Percentiles rank a stretch among this genome's conserved stretches.
Conservation (phyloP, 805 yeast species). For the Clavispora santaluciae region DNA sequence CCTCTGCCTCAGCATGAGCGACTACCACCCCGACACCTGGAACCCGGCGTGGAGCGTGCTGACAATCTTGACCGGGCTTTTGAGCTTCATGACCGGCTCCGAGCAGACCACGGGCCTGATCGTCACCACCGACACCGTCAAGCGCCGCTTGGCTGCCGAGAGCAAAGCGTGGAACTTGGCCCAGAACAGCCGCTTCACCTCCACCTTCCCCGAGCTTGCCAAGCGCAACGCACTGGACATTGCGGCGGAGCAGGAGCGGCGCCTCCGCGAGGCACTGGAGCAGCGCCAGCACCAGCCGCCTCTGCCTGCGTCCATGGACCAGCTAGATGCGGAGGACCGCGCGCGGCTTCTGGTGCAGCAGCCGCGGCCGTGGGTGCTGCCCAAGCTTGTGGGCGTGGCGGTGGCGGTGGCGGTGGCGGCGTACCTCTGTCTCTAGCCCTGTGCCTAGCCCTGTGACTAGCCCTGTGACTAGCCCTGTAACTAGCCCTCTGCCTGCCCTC, state of each 20-base stretch:
- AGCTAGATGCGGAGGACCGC: conserved; percentile 65
- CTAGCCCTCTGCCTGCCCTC: no score
- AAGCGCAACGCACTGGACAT: conserved; percentile 37
- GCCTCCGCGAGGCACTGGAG: conserved; percentile 8
- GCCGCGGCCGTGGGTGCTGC: conserved; percentile 7
- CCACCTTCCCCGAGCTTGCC: conserved; percentile 67
- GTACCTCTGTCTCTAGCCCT: conserved; percentile 11
- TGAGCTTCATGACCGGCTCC: conserved; percentile 88
- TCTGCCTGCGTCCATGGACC: conserved; percentile 28
- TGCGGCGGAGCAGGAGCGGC: conserved; percentile 15
- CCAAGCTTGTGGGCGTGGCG: conserved; percentile 26
- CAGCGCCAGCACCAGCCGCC: conserved; percentile 4
- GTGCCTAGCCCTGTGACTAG: no score
- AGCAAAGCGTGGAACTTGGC: conserved; percentile 57
- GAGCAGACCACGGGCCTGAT: conserved; percentile 85
- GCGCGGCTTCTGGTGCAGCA: conserved; percentile 32
- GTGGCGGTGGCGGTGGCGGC: conserved; percentile 31
- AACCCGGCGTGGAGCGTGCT: conserved; percentile 95
- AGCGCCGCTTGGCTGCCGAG: conserved; percentile 51
- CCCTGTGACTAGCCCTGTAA: no score
- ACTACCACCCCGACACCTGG: conserved; percentile 93
- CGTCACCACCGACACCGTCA: conserved; percentile 53
- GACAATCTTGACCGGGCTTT: conserved; percentile 78
- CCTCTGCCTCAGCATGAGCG: conserved; percentile 87
- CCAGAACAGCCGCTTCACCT: conserved; percentile 52